Percentiles rank a stretch among this genome's conserved stretches.
Conservation (phyloP, 805 yeast species). For the Millerozyma miso region DNA sequence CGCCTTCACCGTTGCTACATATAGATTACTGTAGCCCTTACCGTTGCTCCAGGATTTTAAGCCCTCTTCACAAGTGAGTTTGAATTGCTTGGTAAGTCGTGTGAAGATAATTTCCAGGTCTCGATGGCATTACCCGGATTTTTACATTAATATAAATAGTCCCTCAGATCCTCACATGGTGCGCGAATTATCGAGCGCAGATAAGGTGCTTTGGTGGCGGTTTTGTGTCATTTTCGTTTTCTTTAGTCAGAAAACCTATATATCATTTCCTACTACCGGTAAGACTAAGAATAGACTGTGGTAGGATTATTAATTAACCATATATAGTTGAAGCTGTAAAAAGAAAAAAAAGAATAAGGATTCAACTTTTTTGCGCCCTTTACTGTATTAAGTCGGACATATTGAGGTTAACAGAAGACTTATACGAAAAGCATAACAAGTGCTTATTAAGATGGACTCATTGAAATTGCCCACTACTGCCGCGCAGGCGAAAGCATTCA, state of each 20-base stretch:
- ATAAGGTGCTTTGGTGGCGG: neutral
- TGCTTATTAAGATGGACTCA: constrained; percentile 51
- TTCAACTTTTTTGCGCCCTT: neutral
- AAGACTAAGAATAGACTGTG: neutral
- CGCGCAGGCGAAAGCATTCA: constrained; percentile 69
- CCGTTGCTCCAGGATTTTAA: too few relatives aligned
- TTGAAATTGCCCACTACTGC: constrained; percentile 74
- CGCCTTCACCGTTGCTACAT: too few relatives aligned
- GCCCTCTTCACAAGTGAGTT: too few relatives aligned
- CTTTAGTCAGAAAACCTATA: neutral
- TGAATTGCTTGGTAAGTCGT: neutral
- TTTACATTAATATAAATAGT: constrained; percentile 1
- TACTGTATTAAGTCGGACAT: neutral
- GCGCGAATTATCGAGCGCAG: neutral
- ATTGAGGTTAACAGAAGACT: neutral
- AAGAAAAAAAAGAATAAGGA: neutral
- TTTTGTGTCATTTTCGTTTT: neutral
- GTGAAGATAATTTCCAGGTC: neutral
- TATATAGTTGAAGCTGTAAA: neutral
- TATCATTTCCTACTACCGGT: neutral
- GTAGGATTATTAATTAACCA: neutral
- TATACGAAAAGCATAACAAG: neutral
- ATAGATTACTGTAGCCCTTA: too few relatives aligned
- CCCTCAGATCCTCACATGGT: neutral
- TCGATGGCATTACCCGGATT: constrained; percentile 2